Conservation (phyloP, 75 land plant species). For the Isoetes taiwanensis region DNA sequence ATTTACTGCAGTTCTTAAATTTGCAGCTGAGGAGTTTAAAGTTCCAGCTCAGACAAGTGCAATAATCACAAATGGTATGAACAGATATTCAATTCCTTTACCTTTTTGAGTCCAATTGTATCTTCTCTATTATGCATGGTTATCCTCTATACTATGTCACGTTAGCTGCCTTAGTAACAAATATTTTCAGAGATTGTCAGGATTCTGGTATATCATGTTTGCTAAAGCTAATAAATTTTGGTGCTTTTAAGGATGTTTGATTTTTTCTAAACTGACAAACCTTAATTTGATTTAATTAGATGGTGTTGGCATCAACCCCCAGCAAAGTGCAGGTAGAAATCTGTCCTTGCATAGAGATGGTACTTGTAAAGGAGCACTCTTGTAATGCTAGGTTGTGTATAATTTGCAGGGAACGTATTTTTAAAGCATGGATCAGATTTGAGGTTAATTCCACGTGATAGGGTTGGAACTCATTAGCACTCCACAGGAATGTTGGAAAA, state of each 20-base stretch:
- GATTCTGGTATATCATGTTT: background rate
- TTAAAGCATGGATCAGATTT: constrained; percentile 94
- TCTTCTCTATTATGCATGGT: too few relatives aligned
- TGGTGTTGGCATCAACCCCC: constrained; percentile 99
- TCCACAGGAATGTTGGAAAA: too few relatives aligned
- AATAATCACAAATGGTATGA: constrained; percentile 87
- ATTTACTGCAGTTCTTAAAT: constrained; percentile 96
- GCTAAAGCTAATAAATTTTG: background rate
- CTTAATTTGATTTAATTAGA: constrained; percentile 20
- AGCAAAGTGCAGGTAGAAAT: constrained; percentile 89
- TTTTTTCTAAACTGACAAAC: background rate
- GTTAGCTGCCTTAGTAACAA: background rate
- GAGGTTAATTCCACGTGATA: constrained; percentile 91
- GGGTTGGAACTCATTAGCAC: too few relatives aligned
- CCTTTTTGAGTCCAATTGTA: too few relatives aligned
- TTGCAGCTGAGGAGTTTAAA: constrained; percentile 96
- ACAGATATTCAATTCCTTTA: too few relatives aligned
- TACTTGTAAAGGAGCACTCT: background rate
- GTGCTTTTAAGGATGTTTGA: background rate
- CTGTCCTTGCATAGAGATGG: background rate
- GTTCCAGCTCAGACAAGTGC: constrained; percentile 99
- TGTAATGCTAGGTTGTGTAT: background rate
- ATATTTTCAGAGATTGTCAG: constrained; percentile 11
- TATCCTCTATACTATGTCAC: too few relatives aligned
- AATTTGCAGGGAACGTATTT: constrained; percentile 79